A percentile compares a stretch with the other conserved stretches of the same genome.
Evolutionary conservation across 352 stramenopile species (phyloP).

Genomic region (Pythium brachiatum): DNA sequence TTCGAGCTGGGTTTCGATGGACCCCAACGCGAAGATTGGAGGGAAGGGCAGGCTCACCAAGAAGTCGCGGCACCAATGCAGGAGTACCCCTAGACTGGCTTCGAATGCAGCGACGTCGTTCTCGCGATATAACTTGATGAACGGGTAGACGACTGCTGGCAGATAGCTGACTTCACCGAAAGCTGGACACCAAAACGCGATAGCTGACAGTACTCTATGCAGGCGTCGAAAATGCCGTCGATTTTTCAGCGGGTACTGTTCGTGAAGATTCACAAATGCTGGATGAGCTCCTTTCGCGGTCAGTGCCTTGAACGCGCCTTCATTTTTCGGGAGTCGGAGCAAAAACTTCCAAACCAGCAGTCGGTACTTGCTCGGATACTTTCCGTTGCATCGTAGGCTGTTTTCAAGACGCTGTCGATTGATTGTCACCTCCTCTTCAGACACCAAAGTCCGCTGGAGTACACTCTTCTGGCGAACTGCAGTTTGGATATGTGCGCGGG

Average conservation of each 20-base stretch:
- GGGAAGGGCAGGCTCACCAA: conserved; percentile 83
- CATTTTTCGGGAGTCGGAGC: conserved; percentile 81
- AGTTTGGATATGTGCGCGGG: not conserved
- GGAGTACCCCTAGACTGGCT: conserved; percentile 77
- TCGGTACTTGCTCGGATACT: conserved; percentile 81
- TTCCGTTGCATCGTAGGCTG: conserved; percentile 66
- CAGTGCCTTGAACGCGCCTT: conserved; percentile 70
- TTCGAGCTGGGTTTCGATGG: conserved; percentile 73
- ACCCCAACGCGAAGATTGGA: conserved; percentile 61
- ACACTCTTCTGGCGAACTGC: conserved; percentile 10
- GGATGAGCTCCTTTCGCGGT: conserved; percentile 76
- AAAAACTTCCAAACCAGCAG: conserved; percentile 84
- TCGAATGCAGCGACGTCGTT: conserved; percentile 91
- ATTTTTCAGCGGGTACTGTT: conserved; percentile 82
- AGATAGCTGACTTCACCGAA: conserved; percentile 85
- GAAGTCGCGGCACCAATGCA: conserved; percentile 83
- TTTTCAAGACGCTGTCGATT: conserved; percentile 64
- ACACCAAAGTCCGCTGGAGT: conserved; percentile 12
- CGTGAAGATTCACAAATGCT: conserved; percentile 57
- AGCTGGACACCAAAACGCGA: conserved; percentile 91
- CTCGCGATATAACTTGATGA: conserved; percentile 82
- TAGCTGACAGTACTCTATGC: conserved; percentile 73
- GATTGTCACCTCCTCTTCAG: conserved; percentile 41
- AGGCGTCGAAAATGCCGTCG: conserved; percentile 71
- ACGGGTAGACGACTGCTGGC: conserved; percentile 84